phyloP scores from a whole-genome alignment of 73 alveolate species.

The Symbiodinium pilosum region DNA sequence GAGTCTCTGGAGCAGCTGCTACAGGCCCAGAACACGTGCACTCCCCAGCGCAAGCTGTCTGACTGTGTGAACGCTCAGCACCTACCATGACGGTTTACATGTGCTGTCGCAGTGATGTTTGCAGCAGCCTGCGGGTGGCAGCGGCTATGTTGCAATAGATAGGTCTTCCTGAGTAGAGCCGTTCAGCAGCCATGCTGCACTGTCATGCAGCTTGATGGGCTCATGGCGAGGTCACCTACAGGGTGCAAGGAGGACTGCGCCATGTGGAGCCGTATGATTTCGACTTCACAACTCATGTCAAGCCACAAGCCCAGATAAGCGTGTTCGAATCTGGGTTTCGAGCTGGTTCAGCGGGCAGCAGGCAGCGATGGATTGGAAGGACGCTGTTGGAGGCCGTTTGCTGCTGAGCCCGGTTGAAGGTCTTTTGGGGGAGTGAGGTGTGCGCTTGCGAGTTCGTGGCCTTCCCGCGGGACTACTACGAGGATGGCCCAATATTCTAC shows the following conservation, averaged over 20 bases:
- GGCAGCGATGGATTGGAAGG: conserved; percentile 93
- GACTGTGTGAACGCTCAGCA: no score
- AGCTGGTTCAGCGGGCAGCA: not conserved
- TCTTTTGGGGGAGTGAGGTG: not conserved
- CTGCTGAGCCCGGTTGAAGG: not conserved
- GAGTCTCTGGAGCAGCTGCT: not conserved
- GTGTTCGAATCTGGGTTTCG: not conserved
- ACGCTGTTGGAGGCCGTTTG: conserved; percentile 45
- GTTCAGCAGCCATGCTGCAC: no score
- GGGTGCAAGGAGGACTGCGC: conserved; percentile 70
- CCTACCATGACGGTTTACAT: no score
- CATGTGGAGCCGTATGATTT: conserved; percentile 90
- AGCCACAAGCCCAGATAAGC: not conserved
- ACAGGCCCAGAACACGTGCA: not conserved
- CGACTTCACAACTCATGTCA: conserved; percentile 84
- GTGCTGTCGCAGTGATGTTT: no score
- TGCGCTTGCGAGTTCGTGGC: conserved; percentile 92
- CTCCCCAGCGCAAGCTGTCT: no score
- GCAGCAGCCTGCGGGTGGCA: no score
- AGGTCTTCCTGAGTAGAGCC: no score
- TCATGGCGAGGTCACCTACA: conserved; percentile 59
- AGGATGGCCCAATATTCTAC: not conserved
- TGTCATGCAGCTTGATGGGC: not conserved
- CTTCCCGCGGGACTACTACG: conserved; percentile 75
- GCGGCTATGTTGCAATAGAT: no score